Evolutionary conservation across 169 alveolate species (phyloP), one percentile per base, ranked within the genome.

Genomic region (Plasmodium inui): DNA sequence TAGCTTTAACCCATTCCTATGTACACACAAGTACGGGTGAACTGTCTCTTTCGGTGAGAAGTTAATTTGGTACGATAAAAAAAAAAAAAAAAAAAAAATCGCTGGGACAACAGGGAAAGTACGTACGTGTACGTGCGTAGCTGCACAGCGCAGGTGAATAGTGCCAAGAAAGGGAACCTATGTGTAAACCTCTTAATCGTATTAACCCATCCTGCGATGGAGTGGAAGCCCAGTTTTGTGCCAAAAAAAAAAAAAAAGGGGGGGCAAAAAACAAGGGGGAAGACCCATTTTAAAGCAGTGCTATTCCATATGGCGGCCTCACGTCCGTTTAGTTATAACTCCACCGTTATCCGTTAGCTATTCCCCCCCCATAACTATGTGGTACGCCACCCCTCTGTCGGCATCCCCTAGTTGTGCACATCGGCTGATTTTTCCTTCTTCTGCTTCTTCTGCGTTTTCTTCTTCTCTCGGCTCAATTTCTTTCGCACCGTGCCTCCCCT

Each of bases 401-500:
- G 28, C 76, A 67, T n/a, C 30, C 61, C 53, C 82, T 81, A 90
- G 26, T 90, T 81, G 74, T 81, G 76, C 22, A 81, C 84, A 34
- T 90, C 92, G 10, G 61, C 41, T 26, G 81, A 70, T n/a, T 70
- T 72, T 84, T 90, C 92, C 57, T 90, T 90, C 83, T 90, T 90
- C 55, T 81, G 95, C 76, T 90, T 90, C 46, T 82, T 90, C 70
- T 90, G 92, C 6, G 90, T 90, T 90, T 90, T 90, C 81, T 82
- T 80, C 83, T 82, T 90, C 74, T 90, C 95, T 72, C 95, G 82
- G 67, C 84, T 90, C 57, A 90, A 81, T 39, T 90, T 90, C 81
- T 82, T 90, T 30, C 95, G 72, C n/a, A 90, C 84, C n/a, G 95
- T 90, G 28, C 95, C 95, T 17, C 95, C 95, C 53, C 95, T 90